Conservation (phyloP, 2,329 filamentous ascomycete species). For the Colletotrichum neosansevieriae region DNA sequence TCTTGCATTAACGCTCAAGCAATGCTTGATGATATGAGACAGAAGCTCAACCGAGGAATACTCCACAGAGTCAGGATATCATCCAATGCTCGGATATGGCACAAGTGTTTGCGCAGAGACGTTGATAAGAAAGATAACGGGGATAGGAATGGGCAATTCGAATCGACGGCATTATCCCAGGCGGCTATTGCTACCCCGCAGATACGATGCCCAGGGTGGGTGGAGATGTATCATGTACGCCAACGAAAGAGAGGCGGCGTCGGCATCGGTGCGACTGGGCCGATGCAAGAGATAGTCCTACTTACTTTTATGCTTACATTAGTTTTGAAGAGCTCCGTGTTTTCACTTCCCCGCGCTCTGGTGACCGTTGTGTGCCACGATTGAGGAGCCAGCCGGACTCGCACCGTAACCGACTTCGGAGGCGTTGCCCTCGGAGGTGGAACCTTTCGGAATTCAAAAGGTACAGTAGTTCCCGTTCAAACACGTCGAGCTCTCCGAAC, state of each 20-base stretch:
- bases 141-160: neutral
- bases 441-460: constrained; percentile 14
- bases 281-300: neutral
- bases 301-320: neutral
- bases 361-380: neutral
- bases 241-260: neutral
- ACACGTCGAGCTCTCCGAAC: no score
- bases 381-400: neutral
- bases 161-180: constrained; percentile 10
- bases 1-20: neutral
- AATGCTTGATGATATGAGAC: neutral
- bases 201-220: neutral
- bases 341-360: neutral
- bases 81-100: no score
- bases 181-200: constrained; percentile 19
- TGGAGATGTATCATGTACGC: no score
- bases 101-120: neutral
- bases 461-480: no score
- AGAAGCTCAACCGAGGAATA: no score
- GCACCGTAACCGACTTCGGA: constrained; percentile 18
- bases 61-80: no score
- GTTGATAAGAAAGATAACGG: neutral
- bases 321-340: neutral
- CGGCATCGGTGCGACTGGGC: constrained; percentile 6
- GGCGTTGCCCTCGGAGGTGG: neutral